Conservation (phyloP, 2,329 filamentous ascomycete genomes). For the Penicillium corylophilum region DNA sequence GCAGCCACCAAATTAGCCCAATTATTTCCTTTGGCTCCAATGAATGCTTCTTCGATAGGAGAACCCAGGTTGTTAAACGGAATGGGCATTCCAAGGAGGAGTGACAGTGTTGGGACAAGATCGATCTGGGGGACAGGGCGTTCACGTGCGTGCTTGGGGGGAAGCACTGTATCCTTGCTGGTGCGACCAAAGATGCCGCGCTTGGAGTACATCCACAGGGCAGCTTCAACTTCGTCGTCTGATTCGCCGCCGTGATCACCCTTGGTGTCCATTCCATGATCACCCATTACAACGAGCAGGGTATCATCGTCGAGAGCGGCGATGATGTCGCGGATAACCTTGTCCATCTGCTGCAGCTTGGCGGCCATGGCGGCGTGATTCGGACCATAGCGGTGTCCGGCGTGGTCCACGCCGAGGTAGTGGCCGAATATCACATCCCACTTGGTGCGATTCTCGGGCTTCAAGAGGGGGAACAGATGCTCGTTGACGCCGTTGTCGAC, state of each 20-base stretch:
- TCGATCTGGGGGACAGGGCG: conserved; percentile 82
- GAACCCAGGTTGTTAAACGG: conserved; percentile 93
- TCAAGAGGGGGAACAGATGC: conserved; percentile 76
- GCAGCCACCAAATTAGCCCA: conserved; percentile 77
- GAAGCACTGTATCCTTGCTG: conserved; percentile 56
- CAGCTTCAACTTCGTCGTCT: conserved; percentile 90
- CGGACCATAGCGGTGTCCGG: conserved; percentile 92
- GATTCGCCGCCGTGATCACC: conserved; percentile 98
- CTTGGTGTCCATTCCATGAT: conserved; percentile 97
- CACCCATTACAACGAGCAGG: conserved; percentile 93
- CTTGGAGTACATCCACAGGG: conserved; percentile 98
- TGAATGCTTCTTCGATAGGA: conserved; percentile 92
- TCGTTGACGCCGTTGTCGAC: conserved; percentile 93
- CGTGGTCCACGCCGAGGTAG: conserved; percentile 93
- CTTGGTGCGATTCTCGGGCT: conserved; percentile 60
- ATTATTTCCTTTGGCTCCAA: conserved; percentile 65
- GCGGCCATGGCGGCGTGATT: conserved; percentile 87
- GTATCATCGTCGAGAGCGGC: conserved; percentile 77
- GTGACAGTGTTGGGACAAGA: conserved; percentile 83
- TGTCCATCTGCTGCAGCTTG: conserved; percentile 90
- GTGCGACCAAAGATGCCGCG: conserved; percentile 79
- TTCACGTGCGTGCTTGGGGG: conserved; percentile 68
- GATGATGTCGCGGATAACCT: conserved; percentile 70
- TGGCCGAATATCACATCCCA: conserved; percentile 98
- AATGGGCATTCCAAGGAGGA: conserved; percentile 86